Conservation (phyloP, 2,329 filamentous ascomycete species). For the Talaromyces sp. region DNA sequence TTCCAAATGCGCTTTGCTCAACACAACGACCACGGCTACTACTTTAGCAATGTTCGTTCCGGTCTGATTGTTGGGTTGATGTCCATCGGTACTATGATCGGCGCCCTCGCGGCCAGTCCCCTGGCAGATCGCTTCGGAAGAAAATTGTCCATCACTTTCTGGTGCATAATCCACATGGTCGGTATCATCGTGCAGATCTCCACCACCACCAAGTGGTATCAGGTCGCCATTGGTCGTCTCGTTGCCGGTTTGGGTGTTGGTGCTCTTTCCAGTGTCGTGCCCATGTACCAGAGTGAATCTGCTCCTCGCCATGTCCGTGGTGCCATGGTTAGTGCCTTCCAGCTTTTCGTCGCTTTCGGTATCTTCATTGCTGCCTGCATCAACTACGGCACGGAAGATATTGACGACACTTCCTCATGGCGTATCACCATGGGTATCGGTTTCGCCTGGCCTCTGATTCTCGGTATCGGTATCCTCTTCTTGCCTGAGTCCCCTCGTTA, state of each 20-base stretch:
- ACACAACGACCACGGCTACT: conserved; percentile 23
- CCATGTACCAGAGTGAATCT: conserved; percentile 46
- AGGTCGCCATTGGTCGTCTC: conserved; percentile 44
- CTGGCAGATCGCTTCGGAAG: conserved; percentile 43
- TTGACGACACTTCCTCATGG: conserved; percentile 43
- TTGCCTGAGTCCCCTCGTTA: conserved; percentile 56
- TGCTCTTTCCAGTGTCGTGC: conserved; percentile 43
- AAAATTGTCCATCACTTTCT: conserved; percentile 42
- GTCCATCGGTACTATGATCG: conserved; percentile 42
- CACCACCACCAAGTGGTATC: conserved; percentile 38
- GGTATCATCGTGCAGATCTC: conserved; percentile 46
- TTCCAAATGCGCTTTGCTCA: conserved; percentile 41
- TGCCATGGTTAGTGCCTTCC: conserved; percentile 46
- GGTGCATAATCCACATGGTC: conserved; percentile 42
- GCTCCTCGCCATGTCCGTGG: conserved; percentile 45
- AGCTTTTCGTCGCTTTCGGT: conserved; percentile 48
- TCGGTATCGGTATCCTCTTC: conserved; percentile 52
- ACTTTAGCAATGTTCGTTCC: conserved; percentile 42
- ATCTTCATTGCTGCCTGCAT: conserved; percentile 47
- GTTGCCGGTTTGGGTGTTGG: conserved; percentile 46
- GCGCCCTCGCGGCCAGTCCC: conserved; percentile 40
- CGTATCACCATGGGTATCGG: conserved; percentile 53
- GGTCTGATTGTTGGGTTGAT: conserved; percentile 44
- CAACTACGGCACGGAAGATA: conserved; percentile 44
- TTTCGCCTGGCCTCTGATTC: conserved; percentile 53